Conservation (phyloP, 2,329 filamentous ascomycete species). For the Fusarium sp. region DNA sequence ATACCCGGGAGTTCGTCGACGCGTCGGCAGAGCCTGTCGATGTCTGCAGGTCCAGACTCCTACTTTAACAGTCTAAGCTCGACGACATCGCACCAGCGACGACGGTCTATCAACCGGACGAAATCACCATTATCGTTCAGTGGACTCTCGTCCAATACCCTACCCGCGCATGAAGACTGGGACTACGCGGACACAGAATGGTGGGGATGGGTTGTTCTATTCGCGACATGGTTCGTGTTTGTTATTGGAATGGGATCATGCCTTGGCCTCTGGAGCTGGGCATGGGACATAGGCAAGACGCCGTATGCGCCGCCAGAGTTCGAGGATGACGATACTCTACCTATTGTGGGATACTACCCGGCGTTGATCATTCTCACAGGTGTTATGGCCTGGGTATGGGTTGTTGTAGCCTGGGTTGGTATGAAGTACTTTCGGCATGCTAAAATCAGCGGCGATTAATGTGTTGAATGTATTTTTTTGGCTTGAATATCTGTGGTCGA, state of each 20-base stretch:
- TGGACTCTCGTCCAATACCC: slow-evolving; percentile 64
- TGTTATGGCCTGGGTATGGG: slow-evolving; percentile 99
- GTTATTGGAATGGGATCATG: slow-evolving; percentile 97
- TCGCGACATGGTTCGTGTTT: slow-evolving; percentile 95
- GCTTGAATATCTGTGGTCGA: slow-evolving; percentile 1
- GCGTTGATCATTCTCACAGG: slow-evolving; percentile 92
- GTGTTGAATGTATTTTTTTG: slow-evolving; percentile 1
- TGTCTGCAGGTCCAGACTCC: slow-evolving; percentile 73
- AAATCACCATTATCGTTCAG: slow-evolving; percentile 74
- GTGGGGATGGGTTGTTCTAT: slow-evolving; percentile 96
- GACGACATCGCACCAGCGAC: slow-evolving; percentile 58
- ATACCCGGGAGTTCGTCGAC: slow-evolving; percentile 68
- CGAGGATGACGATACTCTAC: slow-evolving; percentile 93
- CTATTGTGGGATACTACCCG: slow-evolving; percentile 97
- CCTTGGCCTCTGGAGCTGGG: slow-evolving; percentile 97
- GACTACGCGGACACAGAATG: slow-evolving; percentile 96
- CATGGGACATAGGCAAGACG: slow-evolving; percentile 97
- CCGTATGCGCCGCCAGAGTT: slow-evolving; percentile 96
- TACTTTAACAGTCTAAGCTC: slow-evolving; percentile 67
- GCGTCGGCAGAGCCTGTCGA: slow-evolving; percentile 58
- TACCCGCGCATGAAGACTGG: slow-evolving; percentile 74
- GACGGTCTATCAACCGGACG: slow-evolving; percentile 66
- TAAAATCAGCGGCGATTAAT: slow-evolving; percentile 80
- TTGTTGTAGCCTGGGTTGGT: slow-evolving; percentile 95
- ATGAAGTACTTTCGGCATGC: slow-evolving; percentile 99